Conservation (phyloP, 345 rosid genomes). For the Salix koriyanagi region DNA sequence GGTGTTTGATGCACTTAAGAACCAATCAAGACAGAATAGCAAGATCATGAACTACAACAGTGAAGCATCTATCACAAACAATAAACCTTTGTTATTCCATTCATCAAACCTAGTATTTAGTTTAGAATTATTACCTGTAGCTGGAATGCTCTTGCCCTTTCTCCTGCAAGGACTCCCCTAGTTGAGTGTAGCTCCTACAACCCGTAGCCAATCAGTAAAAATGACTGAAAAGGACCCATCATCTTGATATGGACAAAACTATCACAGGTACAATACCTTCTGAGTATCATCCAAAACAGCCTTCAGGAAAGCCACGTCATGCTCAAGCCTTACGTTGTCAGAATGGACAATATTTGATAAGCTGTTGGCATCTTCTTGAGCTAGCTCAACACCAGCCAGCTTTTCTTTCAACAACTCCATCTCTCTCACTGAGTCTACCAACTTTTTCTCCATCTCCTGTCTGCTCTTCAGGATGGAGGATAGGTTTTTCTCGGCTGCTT, state of each 20-base stretch:
- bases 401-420: conserved; percentile 84
- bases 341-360: conserved; percentile 85
- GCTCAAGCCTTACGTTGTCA: conserved; percentile 95
- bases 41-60: not conserved
- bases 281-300: conserved; percentile 93
- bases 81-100: not conserved
- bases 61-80: not conserved
- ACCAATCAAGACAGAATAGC: not conserved
- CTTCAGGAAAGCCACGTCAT: conserved; percentile 92
- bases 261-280: conserved; percentile 46
- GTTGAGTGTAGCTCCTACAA: conserved; percentile 85
- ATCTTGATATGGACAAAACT: not conserved
- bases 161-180: conserved; percentile 91
- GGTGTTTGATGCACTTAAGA: not conserved
- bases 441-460: conserved; percentile 79
- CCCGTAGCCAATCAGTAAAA: conserved; percentile 13
- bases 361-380: conserved; percentile 87
- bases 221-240: not conserved
- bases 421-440: conserved; percentile 60
- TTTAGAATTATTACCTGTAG: conserved; percentile 51
- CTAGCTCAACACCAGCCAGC: conserved; percentile 62
- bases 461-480: conserved; percentile 65
- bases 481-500: conserved; percentile 65
- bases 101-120: not conserved
- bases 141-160: conserved; percentile 93